These are phyloP conservation scores for Vaccinium myrtillus DNA, from an alignment of 148 eudicot genomes.

Conservation along the genomic window DNA sequence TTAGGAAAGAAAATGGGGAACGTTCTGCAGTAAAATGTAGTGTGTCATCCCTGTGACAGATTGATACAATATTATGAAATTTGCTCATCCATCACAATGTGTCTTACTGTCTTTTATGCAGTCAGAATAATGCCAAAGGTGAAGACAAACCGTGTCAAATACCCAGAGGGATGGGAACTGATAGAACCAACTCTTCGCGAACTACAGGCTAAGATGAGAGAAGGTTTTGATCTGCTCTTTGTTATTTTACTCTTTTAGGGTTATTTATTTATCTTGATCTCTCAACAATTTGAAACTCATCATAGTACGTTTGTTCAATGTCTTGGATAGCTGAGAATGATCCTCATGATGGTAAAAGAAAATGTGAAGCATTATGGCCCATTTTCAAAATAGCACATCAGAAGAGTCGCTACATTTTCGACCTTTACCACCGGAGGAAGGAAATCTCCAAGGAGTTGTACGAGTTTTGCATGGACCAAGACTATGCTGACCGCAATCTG, in stretches of 20 bases:
- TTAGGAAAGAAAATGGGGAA: not conserved
- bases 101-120: constrained; percentile 8
- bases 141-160: constrained; percentile 45
- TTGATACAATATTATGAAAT: not conserved
- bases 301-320: not conserved
- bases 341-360: constrained; percentile 60
- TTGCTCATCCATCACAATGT: not conserved
- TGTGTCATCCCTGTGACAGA: not conserved
- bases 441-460: constrained; percentile 60
- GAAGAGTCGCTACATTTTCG: constrained; percentile 55
- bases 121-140: constrained; percentile 54
- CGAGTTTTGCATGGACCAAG: constrained; percentile 65
- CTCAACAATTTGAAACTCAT: not conserved
- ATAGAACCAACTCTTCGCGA: constrained; percentile 58
- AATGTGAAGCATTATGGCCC: constrained; percentile 67
- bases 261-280: not conserved
- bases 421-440: constrained; percentile 56
- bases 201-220: constrained; percentile 66
- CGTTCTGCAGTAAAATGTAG: not conserved
- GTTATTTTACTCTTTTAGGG: not conserved
- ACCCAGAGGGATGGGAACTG: constrained; percentile 67
- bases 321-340: constrained; percentile 52
- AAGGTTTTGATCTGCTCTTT: constrained; percentile 33
- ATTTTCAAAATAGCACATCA: constrained; percentile 68
- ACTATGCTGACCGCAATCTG: constrained; percentile 61